Percentiles rank a stretch among this genome's conserved stretches.
Evolutionary conservation across 202 grass and related monocot genomes (phyloP).

Genomic region (Digitaria exilis): DNA sequence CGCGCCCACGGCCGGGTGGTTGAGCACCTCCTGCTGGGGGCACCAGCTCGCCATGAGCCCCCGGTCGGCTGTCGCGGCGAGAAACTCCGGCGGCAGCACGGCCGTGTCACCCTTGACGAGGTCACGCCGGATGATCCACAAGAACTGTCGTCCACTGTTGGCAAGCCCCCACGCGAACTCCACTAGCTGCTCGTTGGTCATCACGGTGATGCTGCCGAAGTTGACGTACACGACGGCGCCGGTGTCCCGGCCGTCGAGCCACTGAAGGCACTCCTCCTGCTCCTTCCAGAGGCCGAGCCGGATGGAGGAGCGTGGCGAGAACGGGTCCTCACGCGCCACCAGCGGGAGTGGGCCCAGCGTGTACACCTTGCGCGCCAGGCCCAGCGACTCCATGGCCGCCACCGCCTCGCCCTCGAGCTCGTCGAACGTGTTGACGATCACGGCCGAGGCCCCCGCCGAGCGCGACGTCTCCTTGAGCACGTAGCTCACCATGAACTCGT

Average conservation of each 20-base stretch:
- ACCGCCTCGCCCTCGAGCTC: slow-evolving; percentile 64
- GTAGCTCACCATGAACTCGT: slow-evolving; percentile 55
- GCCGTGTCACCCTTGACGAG: slow-evolving; percentile 62
- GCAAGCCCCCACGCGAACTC: slow-evolving; percentile 81
- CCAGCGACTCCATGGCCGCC: slow-evolving; percentile 40
- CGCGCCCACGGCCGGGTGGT: slow-evolving; percentile 56
- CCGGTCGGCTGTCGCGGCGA: slow-evolving; percentile 44
- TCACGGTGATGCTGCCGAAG: slow-evolving; percentile 85
- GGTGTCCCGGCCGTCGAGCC: slow-evolving; percentile 50
- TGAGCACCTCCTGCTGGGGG: slow-evolving; percentile 62
- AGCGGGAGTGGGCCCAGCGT: slow-evolving; percentile 61
- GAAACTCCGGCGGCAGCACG: slow-evolving; percentile 69
- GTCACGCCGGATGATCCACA: slow-evolving; percentile 78
- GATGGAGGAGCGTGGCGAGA: slow-evolving; percentile 45
- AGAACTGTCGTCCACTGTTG: slow-evolving; percentile 56
- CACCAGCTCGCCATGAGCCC: slow-evolving; percentile 67
- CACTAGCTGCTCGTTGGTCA: slow-evolving; percentile 65
- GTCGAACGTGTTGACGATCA: slow-evolving; percentile 64
- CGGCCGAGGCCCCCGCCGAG: slow-evolving; percentile 44
- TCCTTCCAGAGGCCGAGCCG: slow-evolving; percentile 72
- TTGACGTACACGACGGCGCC: slow-evolving; percentile 78
- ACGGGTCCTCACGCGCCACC: slow-evolving; percentile 43
- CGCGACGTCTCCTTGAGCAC: slow-evolving; percentile 38
- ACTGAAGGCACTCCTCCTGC: slow-evolving; percentile 51
- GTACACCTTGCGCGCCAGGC: slow-evolving; percentile 59